Conservation (phyloP, 306 rosid species). For the Acmispon strigosus region DNA sequence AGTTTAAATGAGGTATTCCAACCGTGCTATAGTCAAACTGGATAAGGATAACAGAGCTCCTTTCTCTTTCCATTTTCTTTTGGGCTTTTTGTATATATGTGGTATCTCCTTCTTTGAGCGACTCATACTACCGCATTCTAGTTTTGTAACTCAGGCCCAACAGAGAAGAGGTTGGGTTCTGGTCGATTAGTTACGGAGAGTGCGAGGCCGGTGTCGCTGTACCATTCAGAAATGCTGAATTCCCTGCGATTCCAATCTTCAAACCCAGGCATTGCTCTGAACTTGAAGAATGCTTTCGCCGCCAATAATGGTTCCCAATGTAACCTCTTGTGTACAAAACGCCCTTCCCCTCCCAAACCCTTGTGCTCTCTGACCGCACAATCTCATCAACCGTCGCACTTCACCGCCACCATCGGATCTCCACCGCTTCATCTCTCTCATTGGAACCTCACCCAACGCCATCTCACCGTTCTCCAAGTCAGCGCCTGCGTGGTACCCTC, state of each 20-base stretch:
- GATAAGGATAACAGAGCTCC: no score
- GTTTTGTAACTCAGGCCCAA: no score
- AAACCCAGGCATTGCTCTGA: conserved; percentile 15
- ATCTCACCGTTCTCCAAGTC: conserved; percentile 54
- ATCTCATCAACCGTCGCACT: conserved; percentile 23
- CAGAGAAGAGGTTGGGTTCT: background rate
- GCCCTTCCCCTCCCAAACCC: conserved; percentile 18
- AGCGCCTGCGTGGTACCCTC: conserved; percentile 58
- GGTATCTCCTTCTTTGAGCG: no score
- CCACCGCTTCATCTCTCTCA: conserved; percentile 32
- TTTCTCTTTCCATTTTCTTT: background rate
- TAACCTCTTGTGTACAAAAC: conserved; percentile 4
- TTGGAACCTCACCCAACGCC: conserved; percentile 60
- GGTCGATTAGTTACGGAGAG: background rate
- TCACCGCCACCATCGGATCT: conserved; percentile 49
- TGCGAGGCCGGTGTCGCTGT: background rate
- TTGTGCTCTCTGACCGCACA: conserved; percentile 23
- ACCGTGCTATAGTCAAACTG: no score
- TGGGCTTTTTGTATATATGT: background rate
- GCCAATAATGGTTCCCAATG: conserved; percentile 8
- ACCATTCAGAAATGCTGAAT: conserved; percentile 33
- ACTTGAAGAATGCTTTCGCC: background rate
- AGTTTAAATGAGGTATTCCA: no score
- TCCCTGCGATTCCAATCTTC: conserved; percentile 35
- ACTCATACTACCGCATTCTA: background rate